A percentile compares a stretch with the other conserved stretches of the same genome.
These are phyloP conservation scores for Blastosporella zonata DNA, from an alignment of 1,284 basidiomycete genomes.

Conservation along the genomic window DNA sequence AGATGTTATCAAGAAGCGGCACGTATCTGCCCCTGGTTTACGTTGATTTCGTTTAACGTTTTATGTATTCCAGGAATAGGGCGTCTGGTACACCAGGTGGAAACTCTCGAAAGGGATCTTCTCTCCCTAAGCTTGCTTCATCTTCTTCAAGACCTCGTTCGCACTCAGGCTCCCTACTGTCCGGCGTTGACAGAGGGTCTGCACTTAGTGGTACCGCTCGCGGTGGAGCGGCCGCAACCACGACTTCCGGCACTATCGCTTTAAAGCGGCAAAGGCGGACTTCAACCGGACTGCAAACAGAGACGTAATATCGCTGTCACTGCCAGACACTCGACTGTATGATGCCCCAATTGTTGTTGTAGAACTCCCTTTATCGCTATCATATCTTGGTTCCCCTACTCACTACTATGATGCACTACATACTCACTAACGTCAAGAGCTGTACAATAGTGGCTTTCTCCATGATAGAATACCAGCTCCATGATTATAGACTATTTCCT, in stretches of 20 bases:
- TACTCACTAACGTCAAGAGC: slow-evolving; percentile 11
- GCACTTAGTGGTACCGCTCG: slow-evolving; percentile 25
- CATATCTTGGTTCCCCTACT: slow-evolving; percentile 12
- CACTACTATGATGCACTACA: slow-evolving; percentile 13
- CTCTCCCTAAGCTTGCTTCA: slow-evolving; percentile 68
- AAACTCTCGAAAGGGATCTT: slow-evolving; percentile 58
- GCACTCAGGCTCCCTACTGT: slow-evolving; percentile 56
- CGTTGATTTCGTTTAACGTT: slow-evolving; percentile 16
- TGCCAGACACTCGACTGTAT: neutral
- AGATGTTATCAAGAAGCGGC: slow-evolving; percentile 98
- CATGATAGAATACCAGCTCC: slow-evolving; percentile 14
- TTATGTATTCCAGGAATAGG: slow-evolving; percentile 54
- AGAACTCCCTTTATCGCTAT: slow-evolving; percentile 21
- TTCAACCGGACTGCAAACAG: slow-evolving; percentile 47
- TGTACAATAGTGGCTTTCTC: slow-evolving; percentile 21
- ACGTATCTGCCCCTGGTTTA: slow-evolving; percentile 24
- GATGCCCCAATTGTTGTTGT: slow-evolving; percentile 18
- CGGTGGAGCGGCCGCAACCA: slow-evolving; percentile 25
- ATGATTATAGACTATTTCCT: slow-evolving; percentile 13
- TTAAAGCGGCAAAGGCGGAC: slow-evolving; percentile 81
- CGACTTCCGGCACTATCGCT: slow-evolving; percentile 40
- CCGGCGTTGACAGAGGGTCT: slow-evolving; percentile 39
- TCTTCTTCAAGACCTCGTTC: slow-evolving; percentile 64
- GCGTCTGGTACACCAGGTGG: slow-evolving; percentile 68
- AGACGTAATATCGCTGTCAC: slow-evolving; percentile 20